These are phyloP conservation scores for Candida pini DNA, from an alignment of 805 yeast genomes.

Conservation along the genomic window DNA sequence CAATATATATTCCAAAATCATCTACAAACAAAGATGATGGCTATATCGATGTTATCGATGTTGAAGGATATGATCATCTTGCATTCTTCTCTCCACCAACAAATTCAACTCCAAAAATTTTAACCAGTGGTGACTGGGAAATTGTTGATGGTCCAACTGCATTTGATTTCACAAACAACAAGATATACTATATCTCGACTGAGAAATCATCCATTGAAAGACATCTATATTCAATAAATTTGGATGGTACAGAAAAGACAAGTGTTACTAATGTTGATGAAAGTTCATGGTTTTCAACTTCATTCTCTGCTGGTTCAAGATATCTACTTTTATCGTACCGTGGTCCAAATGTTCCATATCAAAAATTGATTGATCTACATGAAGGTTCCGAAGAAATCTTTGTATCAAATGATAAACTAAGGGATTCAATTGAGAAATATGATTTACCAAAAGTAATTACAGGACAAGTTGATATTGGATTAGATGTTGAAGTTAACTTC, in stretches of 20 bases:
- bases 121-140: slow-evolving; percentile 86
- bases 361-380: slow-evolving; percentile 58
- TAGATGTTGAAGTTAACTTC: slow-evolving; percentile 43
- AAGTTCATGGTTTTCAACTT: slow-evolving; percentile 63
- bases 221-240: slow-evolving; percentile 67
- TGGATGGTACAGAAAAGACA: slow-evolving; percentile 40
- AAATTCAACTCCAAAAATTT: slow-evolving; percentile 44
- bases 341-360: slow-evolving; percentile 81
- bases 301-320: slow-evolving; percentile 77
- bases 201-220: slow-evolving; percentile 75
- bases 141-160: slow-evolving; percentile 70
- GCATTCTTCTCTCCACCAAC: slow-evolving; percentile 78
- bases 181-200: slow-evolving; percentile 68
- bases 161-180: slow-evolving; percentile 46
- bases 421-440: slow-evolving; percentile 34
- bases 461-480: slow-evolving; percentile 43
- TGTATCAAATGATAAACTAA: slow-evolving; percentile 42
- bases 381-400: slow-evolving; percentile 33
- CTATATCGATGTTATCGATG: slow-evolving; percentile 73
- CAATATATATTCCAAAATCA: slow-evolving; percentile 52
- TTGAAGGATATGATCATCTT: slow-evolving; percentile 63
- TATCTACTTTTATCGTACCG: slow-evolving; percentile 62
- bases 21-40: slow-evolving; percentile 50
- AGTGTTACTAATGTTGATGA: slow-evolving; percentile 45
- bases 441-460: slow-evolving; percentile 52